These are phyloP conservation scores for Cladosporium austrohemisphaericum DNA, from an alignment of 2,329 filamentous ascomycete genomes.

Conservation along the genomic window DNA sequence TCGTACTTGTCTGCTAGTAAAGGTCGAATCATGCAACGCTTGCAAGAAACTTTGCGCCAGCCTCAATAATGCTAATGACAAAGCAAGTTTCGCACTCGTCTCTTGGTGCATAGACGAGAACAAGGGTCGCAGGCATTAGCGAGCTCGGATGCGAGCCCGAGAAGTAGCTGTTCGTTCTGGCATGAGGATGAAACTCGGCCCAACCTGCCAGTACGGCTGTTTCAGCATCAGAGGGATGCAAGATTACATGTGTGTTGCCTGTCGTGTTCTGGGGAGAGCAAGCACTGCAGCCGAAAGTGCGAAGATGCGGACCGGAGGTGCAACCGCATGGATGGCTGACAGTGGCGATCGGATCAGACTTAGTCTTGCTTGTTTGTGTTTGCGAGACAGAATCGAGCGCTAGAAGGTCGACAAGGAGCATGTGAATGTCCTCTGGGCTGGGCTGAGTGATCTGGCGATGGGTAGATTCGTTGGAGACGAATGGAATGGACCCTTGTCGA, in stretches of 20 bases:
- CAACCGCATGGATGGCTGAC: not conserved
- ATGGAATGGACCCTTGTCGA: too few species aligned
- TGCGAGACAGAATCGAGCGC: too few species aligned
- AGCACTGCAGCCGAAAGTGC: not conserved
- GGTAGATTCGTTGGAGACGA: too few species aligned
- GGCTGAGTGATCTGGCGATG: too few species aligned
- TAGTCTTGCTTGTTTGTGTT: too few species aligned
- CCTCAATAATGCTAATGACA: constrained; percentile 3
- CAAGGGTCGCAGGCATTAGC: not conserved
- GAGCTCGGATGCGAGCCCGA: not conserved
- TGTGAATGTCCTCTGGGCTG: too few species aligned
- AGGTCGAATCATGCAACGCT: too few species aligned
- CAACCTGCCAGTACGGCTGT: not conserved
- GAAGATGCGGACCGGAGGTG: not conserved
- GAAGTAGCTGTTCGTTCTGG: not conserved
- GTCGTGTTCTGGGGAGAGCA: not conserved
- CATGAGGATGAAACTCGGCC: constrained; percentile 1
- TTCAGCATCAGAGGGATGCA: constrained; percentile 5
- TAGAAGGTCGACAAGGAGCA: too few species aligned
- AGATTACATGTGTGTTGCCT: not conserved
- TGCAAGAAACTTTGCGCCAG: constrained; percentile 2
- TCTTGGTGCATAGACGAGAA: not conserved
- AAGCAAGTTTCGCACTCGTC: not conserved
- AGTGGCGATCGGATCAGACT: not conserved
- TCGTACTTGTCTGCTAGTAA: too few species aligned